Percentiles rank a stretch among this genome's conserved stretches.
phyloP scores from a whole-genome alignment of 371 early-diverging fungal genomes.

The Nematocida sp. region DNA sequence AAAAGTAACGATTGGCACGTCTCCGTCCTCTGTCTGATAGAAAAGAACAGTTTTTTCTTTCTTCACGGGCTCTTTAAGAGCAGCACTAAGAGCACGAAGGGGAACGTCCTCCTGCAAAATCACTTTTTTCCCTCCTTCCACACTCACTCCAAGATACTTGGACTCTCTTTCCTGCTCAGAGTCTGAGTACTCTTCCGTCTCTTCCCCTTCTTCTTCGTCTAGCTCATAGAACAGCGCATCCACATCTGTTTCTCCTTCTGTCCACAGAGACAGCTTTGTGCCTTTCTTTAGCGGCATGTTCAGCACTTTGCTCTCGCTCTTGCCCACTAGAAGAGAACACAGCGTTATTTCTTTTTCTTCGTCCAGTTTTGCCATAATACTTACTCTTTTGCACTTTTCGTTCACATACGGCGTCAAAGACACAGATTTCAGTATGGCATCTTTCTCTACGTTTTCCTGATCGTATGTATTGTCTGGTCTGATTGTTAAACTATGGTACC shows the following conservation, averaged over 20 bases:
- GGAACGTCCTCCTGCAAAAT: background rate
- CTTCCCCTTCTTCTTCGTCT: conserved; percentile 9
- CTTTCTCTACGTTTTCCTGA: conserved; percentile 32
- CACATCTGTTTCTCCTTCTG: conserved; percentile 33
- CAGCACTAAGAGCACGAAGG: background rate
- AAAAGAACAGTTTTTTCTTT: conserved; percentile 14
- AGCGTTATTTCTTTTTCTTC: conserved; percentile 16
- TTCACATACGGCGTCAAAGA: conserved; percentile 31
- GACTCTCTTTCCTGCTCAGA: background rate
- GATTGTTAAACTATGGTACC: conserved; percentile 46
- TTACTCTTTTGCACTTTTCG: background rate
- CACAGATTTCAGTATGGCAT: conserved; percentile 44
- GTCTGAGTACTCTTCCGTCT: background rate
- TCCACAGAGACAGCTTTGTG: background rate
- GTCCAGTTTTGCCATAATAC: conserved; percentile 8
- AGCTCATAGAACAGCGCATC: conserved; percentile 37
- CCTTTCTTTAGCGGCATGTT: conserved; percentile 29
- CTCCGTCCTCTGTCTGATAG: background rate
- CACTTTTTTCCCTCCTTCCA: background rate
- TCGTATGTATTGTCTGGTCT: conserved; percentile 41
- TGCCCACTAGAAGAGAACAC: conserved; percentile 28
- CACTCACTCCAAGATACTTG: background rate
- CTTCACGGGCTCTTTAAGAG: background rate
- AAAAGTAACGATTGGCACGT: background rate
- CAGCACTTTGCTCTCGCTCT: conserved; percentile 30